phyloP scores from a whole-genome alignment of 2,329 filamentous ascomycete genomes.

The Atkinsonella texensis region DNA sequence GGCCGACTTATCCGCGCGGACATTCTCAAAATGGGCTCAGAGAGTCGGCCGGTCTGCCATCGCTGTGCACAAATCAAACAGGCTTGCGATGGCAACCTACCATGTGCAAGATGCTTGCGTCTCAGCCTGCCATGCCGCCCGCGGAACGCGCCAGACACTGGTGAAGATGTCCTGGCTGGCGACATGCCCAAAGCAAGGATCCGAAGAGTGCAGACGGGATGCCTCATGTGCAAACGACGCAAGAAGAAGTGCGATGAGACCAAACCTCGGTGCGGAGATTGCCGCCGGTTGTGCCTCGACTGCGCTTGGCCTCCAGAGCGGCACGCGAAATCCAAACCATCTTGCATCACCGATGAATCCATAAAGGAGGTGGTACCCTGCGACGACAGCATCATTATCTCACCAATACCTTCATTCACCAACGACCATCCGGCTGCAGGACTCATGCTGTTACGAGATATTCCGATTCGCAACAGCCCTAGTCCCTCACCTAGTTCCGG shows the following conservation, averaged over 20 bases:
- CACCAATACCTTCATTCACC: not conserved
- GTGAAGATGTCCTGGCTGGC: constrained; percentile 4
- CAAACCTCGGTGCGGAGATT: constrained; percentile 29
- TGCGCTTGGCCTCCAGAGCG: constrained; percentile 19
- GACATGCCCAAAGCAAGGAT: constrained; percentile 22
- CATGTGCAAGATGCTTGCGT: constrained; percentile 21
- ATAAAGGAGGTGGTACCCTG: constrained; percentile 1
- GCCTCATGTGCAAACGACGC: constrained; percentile 31
- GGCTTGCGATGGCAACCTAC: constrained; percentile 21
- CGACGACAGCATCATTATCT: not conserved
- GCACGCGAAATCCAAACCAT: constrained; percentile 9
- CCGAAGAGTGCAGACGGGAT: constrained; percentile 26
- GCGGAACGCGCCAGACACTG: constrained; percentile 11
- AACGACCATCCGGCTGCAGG: not conserved
- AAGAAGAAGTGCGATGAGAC: constrained; percentile 37
- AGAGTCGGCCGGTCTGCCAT: constrained; percentile 19
- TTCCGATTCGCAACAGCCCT: constrained; percentile 12
- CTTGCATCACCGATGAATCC: constrained; percentile 6
- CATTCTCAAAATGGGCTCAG: constrained; percentile 14
- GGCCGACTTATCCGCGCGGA: not conserved
- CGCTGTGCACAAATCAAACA: constrained; percentile 26
- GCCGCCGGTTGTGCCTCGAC: constrained; percentile 22
- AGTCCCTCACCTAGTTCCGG: constrained; percentile 11
- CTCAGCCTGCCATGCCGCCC: constrained; percentile 21
- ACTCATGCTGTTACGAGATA: constrained; percentile 7